phyloP scores from a whole-genome alignment of 768 basidiomycete species.

The Boletus coccyginus region DNA sequence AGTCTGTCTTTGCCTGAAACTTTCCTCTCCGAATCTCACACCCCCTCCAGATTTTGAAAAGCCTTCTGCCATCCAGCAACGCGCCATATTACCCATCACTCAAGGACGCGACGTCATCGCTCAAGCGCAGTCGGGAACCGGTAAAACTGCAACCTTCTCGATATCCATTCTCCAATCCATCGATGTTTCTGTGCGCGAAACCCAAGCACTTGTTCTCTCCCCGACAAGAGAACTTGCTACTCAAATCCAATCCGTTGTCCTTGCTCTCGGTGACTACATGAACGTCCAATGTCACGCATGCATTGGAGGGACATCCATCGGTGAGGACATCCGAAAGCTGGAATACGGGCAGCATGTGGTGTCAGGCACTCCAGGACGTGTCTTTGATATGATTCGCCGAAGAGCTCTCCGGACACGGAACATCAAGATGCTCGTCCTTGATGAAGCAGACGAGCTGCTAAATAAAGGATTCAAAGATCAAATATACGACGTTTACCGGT shows the following conservation, averaged over 20 bases:
- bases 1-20: slow-evolving; percentile 48
- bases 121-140: slow-evolving; percentile 98
- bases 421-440: slow-evolving; percentile 96
- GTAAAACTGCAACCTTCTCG: slow-evolving; percentile 99
- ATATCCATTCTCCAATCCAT: slow-evolving; percentile 98
- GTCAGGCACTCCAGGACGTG: slow-evolving; percentile 95
- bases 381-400: slow-evolving; percentile 98
- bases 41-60: slow-evolving; percentile 80
- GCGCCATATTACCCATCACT: slow-evolving; percentile 94
- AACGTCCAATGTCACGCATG: slow-evolving; percentile 98
- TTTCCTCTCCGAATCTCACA: slow-evolving; percentile 3
- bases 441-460: slow-evolving; percentile 94
- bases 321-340: slow-evolving; percentile 95
- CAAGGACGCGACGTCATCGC: slow-evolving; percentile 98
- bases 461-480: slow-evolving; percentile 99
- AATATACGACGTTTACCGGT: slow-evolving; percentile 98
- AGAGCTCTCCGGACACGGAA: slow-evolving; percentile 90
- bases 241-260: slow-evolving; percentile 97
- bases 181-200: slow-evolving; percentile 91
- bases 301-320: slow-evolving; percentile 95
- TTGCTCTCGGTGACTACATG: slow-evolving; percentile 98
- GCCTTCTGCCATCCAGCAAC: slow-evolving; percentile 97
- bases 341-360: slow-evolving; percentile 98
- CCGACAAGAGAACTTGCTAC: slow-evolving; percentile 98
- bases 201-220: slow-evolving; percentile 93